Percentiles rank a stretch among this genome's conserved stretches.
phyloP scores from a whole-genome alignment of 768 basidiomycete species.

The Suillus placidus region DNA sequence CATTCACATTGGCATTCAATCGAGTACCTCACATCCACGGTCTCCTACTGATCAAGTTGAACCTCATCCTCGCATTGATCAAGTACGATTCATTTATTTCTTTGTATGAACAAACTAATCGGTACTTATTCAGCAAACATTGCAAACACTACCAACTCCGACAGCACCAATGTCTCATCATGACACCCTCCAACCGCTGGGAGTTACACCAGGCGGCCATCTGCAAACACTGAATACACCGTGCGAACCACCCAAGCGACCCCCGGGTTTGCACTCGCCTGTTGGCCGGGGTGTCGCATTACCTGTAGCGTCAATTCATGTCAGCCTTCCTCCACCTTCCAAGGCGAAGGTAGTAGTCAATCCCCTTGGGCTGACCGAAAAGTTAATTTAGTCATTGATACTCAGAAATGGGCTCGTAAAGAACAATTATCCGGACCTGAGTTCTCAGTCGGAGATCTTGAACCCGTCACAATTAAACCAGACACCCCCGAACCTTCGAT shows the following conservation, averaged over 20 bases:
- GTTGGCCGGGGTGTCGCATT: not conserved
- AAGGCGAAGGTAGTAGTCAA: not conserved
- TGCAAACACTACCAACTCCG: not conserved
- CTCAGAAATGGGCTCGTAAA: not conserved
- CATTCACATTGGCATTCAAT: not conserved
- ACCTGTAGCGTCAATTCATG: too few relatives aligned
- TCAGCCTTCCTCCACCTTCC: slow-evolving; percentile 5
- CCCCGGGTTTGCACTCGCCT: not conserved
- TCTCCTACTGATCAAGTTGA: not conserved
- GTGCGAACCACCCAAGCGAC: not conserved
- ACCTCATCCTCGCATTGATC: not conserved
- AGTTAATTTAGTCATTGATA: too few relatives aligned
- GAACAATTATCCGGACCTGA: not conserved
- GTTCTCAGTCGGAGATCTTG: not conserved
- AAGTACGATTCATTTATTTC: not conserved
- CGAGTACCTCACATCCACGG: too few relatives aligned
- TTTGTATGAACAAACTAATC: not conserved
- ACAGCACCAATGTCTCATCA: not conserved
- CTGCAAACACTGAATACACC: too few relatives aligned
- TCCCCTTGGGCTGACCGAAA: not conserved
- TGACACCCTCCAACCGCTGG: not conserved
- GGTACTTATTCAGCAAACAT: not conserved
- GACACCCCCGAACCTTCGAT: not conserved
- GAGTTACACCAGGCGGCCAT: not conserved
- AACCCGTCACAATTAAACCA: not conserved